Conservation (phyloP, 192 early-diverging fungal species). For the Phycomyces blakesleeanus region DNA sequence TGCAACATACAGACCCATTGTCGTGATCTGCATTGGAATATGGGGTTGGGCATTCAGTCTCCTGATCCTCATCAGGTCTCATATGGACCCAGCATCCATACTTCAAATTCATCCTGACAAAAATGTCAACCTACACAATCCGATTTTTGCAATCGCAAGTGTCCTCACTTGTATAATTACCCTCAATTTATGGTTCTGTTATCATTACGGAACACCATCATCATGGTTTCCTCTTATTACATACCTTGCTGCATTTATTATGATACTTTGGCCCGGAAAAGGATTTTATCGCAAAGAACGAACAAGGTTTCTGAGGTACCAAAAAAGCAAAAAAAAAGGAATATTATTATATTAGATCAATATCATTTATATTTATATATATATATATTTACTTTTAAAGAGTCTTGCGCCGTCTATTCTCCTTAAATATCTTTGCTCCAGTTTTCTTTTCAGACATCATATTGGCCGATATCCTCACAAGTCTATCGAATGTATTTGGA, state of each 20-base stretch:
- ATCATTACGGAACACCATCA: slow-evolving; percentile 27
- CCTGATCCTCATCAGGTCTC: slow-evolving; percentile 37
- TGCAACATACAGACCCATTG: slow-evolving; percentile 43
- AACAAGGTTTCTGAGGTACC: slow-evolving; percentile 49
- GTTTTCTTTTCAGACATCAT: slow-evolving; percentile 79
- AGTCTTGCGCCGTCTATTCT: slow-evolving; percentile 46
- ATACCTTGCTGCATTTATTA: slow-evolving; percentile 36
- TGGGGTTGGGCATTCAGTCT: slow-evolving; percentile 60
- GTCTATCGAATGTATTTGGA: slow-evolving; percentile 85
- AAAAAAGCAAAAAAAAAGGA: too few relatives aligned
- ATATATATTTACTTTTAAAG: slow-evolving; percentile 30
- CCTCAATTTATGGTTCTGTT: slow-evolving; percentile 48
- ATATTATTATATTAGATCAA: too few relatives aligned
- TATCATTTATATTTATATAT: too few relatives aligned
- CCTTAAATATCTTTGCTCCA: slow-evolving; percentile 43
- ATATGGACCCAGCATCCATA: slow-evolving; percentile 45
- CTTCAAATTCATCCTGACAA: slow-evolving; percentile 39
- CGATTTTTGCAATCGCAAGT: slow-evolving; percentile 46
- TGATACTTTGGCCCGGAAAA: slow-evolving; percentile 49
- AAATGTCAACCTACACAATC: slow-evolving; percentile 32
- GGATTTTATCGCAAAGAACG: slow-evolving; percentile 48
- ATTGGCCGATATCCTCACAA: slow-evolving; percentile 93
- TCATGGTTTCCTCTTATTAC: slow-evolving; percentile 40
- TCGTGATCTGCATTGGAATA: slow-evolving; percentile 49
- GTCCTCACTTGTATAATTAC: slow-evolving; percentile 36